Conservation (phyloP, 2,329 filamentous ascomycete species). For the Stagonosporopsis tanaceti region DNA sequence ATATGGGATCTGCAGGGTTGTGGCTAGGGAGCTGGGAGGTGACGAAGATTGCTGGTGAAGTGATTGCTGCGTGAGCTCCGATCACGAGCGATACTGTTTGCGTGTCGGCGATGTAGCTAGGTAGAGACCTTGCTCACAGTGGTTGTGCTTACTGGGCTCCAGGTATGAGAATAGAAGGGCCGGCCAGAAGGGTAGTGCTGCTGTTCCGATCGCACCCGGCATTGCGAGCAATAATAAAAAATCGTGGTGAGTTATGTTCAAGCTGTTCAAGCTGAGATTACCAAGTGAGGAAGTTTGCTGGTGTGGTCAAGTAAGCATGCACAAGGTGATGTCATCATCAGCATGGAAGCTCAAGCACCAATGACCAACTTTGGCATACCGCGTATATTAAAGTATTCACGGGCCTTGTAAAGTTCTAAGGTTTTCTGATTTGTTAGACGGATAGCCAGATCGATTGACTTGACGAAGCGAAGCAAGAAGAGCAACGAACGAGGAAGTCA, state of each 20-base stretch:
- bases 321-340: slow-evolving; percentile 3
- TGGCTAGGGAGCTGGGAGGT: slow-evolving; percentile 26
- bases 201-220: slow-evolving; percentile 28
- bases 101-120: background rate
- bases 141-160: slow-evolving; percentile 32
- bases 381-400: too few species aligned
- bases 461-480: too few species aligned
- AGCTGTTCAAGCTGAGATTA: background rate
- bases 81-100: slow-evolving; percentile 18
- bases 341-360: background rate
- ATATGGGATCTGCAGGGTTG: slow-evolving; percentile 13
- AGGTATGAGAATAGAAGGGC: slow-evolving; percentile 40
- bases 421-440: too few species aligned
- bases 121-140: too few species aligned
- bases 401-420: too few species aligned
- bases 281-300: background rate
- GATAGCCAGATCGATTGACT: background rate
- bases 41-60: slow-evolving; percentile 26
- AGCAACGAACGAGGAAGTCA: background rate
- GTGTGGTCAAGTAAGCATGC: background rate
- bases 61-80: slow-evolving; percentile 28
- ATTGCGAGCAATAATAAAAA: background rate
- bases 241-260: background rate
- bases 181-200: slow-evolving; percentile 32
- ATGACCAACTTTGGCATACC: background rate